phyloP scores from a whole-genome alignment of 768 basidiomycete species.

The Pilatotrama ljubarskyi region DNA sequence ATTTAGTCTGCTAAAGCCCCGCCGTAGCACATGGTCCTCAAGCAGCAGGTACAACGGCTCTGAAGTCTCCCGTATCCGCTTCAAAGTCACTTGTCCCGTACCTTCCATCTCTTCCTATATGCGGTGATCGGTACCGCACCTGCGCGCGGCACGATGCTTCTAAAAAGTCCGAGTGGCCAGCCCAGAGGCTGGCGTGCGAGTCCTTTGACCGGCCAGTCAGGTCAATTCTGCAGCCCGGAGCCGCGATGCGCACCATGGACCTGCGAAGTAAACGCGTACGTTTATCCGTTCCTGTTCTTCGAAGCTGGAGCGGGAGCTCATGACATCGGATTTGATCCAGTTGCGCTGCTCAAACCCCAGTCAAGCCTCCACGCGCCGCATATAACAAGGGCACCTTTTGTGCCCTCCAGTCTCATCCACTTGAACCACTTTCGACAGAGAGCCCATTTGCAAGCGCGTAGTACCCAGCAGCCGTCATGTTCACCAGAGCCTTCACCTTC shows the following conservation, averaged over 20 bases:
- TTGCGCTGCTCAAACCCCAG: not conserved
- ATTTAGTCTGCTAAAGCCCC: not conserved
- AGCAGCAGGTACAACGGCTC: constrained; percentile 1
- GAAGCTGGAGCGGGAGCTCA: not conserved
- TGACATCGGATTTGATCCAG: not conserved
- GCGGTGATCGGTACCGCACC: constrained; percentile 12
- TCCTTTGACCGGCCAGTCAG: not conserved
- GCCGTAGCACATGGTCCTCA: constrained; percentile 5
- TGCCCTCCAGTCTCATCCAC: not conserved
- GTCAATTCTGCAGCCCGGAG: not conserved
- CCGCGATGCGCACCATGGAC: not conserved
- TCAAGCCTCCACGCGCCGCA: not conserved
- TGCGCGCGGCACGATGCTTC: not conserved
- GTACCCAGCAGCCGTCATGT: constrained; percentile 2
- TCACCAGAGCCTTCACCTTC: constrained; percentile 7
- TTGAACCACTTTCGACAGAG: not conserved
- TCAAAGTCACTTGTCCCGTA: constrained; percentile 2
- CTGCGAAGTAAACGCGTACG: constrained; percentile 9
- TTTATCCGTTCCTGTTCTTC: constrained; percentile 8
- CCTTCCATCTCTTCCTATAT: not conserved
- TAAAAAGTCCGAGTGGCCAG: constrained; percentile 8
- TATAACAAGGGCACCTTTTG: not conserved
- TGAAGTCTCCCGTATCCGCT: constrained; percentile 2
- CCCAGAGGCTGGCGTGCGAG: not conserved
- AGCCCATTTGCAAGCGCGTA: not conserved